These are phyloP conservation scores for Aspergillus niger DNA, from an alignment of 2,329 filamentous ascomycete genomes.

Conservation along the genomic window DNA sequence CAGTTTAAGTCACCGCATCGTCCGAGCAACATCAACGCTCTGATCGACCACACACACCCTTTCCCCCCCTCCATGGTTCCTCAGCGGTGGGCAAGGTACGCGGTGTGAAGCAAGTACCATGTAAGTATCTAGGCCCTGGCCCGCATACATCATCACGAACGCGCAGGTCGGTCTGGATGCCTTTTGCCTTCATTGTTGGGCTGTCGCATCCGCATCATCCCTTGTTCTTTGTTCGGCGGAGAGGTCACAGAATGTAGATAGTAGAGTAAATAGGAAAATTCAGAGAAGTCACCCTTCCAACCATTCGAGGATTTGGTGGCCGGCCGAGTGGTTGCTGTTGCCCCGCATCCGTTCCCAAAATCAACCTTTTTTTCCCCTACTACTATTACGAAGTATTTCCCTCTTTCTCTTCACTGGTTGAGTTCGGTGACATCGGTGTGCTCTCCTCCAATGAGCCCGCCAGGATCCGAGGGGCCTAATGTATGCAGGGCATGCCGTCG, in stretches of 20 bases:
- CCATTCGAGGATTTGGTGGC: conserved; percentile 3
- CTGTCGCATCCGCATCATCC: background rate
- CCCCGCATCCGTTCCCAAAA: conserved; percentile 19
- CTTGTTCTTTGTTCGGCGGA: background rate
- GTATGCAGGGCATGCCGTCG: conserved; percentile 19
- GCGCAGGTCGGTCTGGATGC: background rate
- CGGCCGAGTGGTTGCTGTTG: conserved; percentile 5
- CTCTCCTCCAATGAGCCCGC: conserved; percentile 4
- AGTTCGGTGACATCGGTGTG: conserved; percentile 8
- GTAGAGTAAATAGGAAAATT: background rate
- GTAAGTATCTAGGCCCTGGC: background rate
- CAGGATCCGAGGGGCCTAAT: conserved; percentile 11
- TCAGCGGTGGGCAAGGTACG: background rate
- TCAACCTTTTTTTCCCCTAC: background rate
- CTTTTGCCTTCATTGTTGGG: conserved; percentile 5
- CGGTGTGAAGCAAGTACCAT: background rate
- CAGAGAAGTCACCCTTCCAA: background rate
- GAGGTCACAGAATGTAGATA: background rate
- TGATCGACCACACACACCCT: background rate
- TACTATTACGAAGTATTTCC: too few relatives aligned
- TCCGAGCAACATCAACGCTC: conserved; percentile 8
- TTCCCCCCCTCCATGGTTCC: background rate
- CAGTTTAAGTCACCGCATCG: conserved; percentile 2
- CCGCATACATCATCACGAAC: background rate
- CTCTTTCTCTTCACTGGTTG: background rate